Conservation (phyloP, 2,329 filamentous ascomycete species). For the Diaporthe caulivora region DNA sequence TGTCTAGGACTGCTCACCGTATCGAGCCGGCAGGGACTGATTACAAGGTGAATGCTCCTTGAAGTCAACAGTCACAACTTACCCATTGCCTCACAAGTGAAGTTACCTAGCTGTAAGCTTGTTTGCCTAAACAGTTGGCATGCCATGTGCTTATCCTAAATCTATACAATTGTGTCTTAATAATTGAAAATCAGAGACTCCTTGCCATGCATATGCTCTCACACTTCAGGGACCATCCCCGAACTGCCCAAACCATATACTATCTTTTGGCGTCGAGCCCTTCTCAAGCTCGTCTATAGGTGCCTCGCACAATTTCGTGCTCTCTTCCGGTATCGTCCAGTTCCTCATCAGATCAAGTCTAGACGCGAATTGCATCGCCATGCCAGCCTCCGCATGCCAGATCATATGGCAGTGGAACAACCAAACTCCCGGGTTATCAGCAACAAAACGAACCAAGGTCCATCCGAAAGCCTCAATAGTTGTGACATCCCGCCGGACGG, state of each 20-base stretch:
- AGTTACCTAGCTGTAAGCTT: not conserved
- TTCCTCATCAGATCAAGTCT: slow-evolving; percentile 58
- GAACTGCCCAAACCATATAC: slow-evolving; percentile 53
- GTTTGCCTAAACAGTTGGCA: not conserved
- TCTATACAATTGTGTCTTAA: not conserved
- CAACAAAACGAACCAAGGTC: slow-evolving; percentile 60
- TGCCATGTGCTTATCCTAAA: not conserved
- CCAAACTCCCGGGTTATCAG: slow-evolving; percentile 63
- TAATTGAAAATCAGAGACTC: not conserved
- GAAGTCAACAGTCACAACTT: not conserved
- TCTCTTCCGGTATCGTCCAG: slow-evolving; percentile 58
- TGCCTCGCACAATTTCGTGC: slow-evolving; percentile 58
- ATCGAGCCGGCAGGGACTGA: not conserved
- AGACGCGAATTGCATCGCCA: slow-evolving; percentile 58
- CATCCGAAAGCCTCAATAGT: slow-evolving; percentile 63
- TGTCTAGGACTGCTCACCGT: slow-evolving; percentile 17
- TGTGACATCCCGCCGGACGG: slow-evolving; percentile 61
- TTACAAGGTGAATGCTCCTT: not conserved
- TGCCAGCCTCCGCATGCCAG: slow-evolving; percentile 54
- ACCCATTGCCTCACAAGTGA: not conserved
- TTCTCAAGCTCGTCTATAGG: slow-evolving; percentile 57
- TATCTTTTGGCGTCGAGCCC: slow-evolving; percentile 63
- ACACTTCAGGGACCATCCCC: slow-evolving; percentile 44
- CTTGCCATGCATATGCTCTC: slow-evolving; percentile 14
- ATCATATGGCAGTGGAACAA: slow-evolving; percentile 55